Evolutionary conservation across 1,284 basidiomycete species (phyloP).

Genomic region (Ganoderma lingzhi): DNA sequence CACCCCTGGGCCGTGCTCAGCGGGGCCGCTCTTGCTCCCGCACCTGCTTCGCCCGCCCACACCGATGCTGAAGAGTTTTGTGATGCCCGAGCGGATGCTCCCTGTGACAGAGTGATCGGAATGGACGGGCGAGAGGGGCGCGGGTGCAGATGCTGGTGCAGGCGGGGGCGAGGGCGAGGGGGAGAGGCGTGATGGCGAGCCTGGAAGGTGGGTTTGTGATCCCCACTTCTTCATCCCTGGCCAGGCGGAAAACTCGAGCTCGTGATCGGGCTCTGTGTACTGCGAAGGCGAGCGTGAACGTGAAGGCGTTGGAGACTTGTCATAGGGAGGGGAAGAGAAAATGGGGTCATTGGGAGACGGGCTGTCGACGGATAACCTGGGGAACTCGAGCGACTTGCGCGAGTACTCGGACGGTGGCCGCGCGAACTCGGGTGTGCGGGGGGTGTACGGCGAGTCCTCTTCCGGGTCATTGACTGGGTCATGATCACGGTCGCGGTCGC

Average conservation of each 20-base stretch:
- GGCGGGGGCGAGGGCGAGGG: not conserved
- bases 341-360: not conserved
- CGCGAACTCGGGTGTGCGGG: conserved; percentile 5
- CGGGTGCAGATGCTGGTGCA: not conserved
- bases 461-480: not conserved
- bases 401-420: not conserved
- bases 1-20: conserved; percentile 4
- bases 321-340: not conserved
- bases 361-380: not conserved
- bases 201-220: not conserved
- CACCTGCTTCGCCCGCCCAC: not conserved
- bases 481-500: not conserved
- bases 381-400: too few relatives aligned
- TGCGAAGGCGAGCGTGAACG: not conserved
- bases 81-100: conserved; percentile 19
- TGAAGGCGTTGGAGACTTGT: not conserved
- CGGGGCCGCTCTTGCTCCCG: not conserved
- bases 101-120: conserved; percentile 12
- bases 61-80: conserved; percentile 27
- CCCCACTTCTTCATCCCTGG: not conserved
- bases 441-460: conserved; percentile 1
- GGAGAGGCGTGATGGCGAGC: not conserved
- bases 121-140: conserved; percentile 14
- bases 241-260: not conserved
- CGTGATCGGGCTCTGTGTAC: not conserved